A percentile compares a stretch with the other conserved stretches of the same genome.
These are phyloP conservation scores for Coemansia biformis DNA, from an alignment of 192 early-diverging fungal genomes.

Conservation along the genomic window DNA sequence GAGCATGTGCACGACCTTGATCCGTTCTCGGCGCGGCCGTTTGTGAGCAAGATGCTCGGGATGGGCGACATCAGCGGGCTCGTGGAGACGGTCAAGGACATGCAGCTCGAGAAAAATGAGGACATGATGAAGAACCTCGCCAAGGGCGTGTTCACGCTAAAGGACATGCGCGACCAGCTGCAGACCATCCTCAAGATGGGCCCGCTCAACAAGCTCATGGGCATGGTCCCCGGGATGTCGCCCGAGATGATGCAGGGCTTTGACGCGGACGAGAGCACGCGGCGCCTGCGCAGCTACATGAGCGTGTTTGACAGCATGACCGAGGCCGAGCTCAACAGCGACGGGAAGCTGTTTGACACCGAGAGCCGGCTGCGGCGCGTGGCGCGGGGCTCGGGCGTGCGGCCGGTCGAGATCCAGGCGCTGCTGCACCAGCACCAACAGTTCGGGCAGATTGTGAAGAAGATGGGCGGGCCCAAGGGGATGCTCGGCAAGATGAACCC, in stretches of 20 bases:
- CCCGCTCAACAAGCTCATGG: constrained; percentile 85
- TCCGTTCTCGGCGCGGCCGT: constrained; percentile 77
- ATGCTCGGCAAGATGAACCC: constrained; percentile 67
- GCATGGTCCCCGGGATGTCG: constrained; percentile 74
- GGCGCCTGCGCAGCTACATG: constrained; percentile 66
- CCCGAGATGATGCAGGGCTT: constrained; percentile 57
- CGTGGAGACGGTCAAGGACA: constrained; percentile 82
- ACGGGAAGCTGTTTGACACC: constrained; percentile 74
- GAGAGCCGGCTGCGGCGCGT: constrained; percentile 74
- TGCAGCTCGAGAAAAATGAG: constrained; percentile 81
- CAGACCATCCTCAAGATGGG: constrained; percentile 86
- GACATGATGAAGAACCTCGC: constrained; percentile 86
- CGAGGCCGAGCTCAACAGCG: constrained; percentile 78
- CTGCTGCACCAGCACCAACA: constrained; percentile 68
- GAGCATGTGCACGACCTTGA: constrained; percentile 97
- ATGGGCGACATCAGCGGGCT: constrained; percentile 90
- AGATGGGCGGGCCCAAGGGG: constrained; percentile 86
- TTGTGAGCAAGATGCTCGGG: constrained; percentile 90
- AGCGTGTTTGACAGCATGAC: constrained; percentile 97
- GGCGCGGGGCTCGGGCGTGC: constrained; percentile 80
- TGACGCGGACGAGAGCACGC: constrained; percentile 58
- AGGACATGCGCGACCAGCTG: constrained; percentile 94
- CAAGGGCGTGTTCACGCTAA: constrained; percentile 79
- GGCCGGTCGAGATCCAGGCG: constrained; percentile 75
- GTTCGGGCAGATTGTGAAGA: constrained; percentile 86